Percentiles rank a stretch among this genome's conserved stretches.
Conservation (phyloP, 2,329 filamentous ascomycete genomes). For the Davidsoniella australis region DNA sequence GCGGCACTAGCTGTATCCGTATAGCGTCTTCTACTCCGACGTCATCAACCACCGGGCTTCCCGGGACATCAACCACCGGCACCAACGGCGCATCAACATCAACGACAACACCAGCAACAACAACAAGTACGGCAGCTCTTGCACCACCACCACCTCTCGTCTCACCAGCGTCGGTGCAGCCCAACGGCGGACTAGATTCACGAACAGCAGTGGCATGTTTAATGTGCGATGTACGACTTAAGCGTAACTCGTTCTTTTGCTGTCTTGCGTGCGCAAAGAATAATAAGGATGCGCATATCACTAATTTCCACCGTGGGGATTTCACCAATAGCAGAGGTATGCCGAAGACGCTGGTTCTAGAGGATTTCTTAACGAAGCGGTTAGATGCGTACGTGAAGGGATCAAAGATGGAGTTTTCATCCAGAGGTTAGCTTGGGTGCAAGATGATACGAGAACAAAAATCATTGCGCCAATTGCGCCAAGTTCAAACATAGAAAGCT, state of each 20-base stretch:
- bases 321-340: constrained; percentile 9
- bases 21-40: constrained; percentile 1
- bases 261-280: constrained; percentile 12
- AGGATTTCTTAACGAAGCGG: constrained; percentile 11
- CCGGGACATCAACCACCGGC: neutral
- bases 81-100: neutral
- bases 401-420: constrained; percentile 9
- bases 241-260: constrained; percentile 12
- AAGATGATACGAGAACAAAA: too few species aligned
- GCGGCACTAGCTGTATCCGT: constrained; percentile 11
- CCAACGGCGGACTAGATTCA: constrained; percentile 3
- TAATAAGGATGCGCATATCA: constrained; percentile 12
- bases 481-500: too few species aligned
- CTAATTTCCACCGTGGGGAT: constrained; percentile 10
- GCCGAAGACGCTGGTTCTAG: constrained; percentile 11
- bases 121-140: neutral
- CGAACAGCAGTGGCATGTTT: constrained; percentile 10
- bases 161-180: neutral
- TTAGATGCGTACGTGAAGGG: constrained; percentile 9
- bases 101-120: neutral
- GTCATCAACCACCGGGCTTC: neutral
- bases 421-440: too few species aligned
- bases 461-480: too few species aligned
- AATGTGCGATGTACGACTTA: constrained; percentile 12
- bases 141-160: neutral